Evolutionary conservation across 179 eudicot species (phyloP).

Genomic region (Spinacia oleracea): DNA sequence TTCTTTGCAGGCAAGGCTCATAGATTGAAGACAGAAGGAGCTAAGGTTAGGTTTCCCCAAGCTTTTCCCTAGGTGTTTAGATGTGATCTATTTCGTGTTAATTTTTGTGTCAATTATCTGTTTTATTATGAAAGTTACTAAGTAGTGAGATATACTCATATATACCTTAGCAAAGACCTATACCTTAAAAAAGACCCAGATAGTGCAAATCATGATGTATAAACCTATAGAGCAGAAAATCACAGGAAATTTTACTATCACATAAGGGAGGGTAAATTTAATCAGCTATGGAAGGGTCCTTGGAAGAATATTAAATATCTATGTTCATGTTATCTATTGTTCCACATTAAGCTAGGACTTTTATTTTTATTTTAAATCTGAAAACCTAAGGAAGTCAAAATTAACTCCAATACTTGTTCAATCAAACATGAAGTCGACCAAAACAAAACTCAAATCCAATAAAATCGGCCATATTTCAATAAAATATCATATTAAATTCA

Average conservation of each 20-base stretch:
- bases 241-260: not conserved
- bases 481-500: too few species aligned
- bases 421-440: too few species aligned
- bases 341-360: too few species aligned
- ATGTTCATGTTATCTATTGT: too few species aligned
- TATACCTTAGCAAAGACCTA: too few species aligned
- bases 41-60: conserved; percentile 55
- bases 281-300: not conserved
- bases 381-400: too few species aligned
- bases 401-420: too few species aligned
- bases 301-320: not conserved
- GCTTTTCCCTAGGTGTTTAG: conserved; percentile 11
- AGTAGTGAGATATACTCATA: not conserved
- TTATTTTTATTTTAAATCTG: too few species aligned
- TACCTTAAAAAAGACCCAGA: not conserved
- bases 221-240: not conserved
- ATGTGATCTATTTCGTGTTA: not conserved
- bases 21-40: conserved; percentile 84
- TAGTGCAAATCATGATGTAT: not conserved
- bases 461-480: too few species aligned
- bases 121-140: not conserved
- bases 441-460: too few species aligned
- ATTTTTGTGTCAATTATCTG: not conserved
- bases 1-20: conserved; percentile 77
- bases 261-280: not conserved